Conservation (phyloP, 2,329 filamentous ascomycete genomes). For the Aspergillus sp. region DNA sequence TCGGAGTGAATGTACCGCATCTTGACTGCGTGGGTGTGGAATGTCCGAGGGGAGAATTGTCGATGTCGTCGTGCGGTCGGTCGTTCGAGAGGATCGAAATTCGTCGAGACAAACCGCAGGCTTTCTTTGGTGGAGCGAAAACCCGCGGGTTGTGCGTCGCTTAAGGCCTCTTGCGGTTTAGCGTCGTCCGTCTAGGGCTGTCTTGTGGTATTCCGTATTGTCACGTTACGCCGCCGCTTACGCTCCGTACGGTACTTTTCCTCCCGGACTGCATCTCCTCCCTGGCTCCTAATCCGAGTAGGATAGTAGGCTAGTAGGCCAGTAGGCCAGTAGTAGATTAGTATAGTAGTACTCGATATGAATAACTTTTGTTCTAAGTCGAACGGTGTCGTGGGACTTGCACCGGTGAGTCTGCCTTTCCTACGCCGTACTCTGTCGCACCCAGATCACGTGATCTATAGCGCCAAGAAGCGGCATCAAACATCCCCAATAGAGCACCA, state of each 20-base stretch:
- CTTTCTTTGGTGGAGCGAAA: constrained; percentile 41
- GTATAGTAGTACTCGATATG: too few relatives aligned
- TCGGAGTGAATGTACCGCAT: constrained; percentile 99
- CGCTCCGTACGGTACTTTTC: not conserved
- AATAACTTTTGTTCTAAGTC: too few relatives aligned
- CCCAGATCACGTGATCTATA: not conserved
- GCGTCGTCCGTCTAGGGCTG: constrained; percentile 34
- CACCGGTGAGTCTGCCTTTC: too few relatives aligned
- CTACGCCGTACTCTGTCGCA: too few relatives aligned
- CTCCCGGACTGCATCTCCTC: not conserved
- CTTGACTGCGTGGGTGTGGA: constrained; percentile 59
- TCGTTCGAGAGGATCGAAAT: constrained; percentile 41
- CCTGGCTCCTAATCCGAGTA: too few relatives aligned
- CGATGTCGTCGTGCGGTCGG: constrained; percentile 38
- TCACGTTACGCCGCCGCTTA: not conserved
- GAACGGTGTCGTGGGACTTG: too few relatives aligned
- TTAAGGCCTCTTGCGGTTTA: constrained; percentile 40
- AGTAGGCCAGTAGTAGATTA: too few relatives aligned
- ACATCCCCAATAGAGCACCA: too few relatives aligned
- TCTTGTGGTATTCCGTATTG: not conserved
- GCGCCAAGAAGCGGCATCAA: not conserved
- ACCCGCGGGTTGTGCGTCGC: constrained; percentile 47
- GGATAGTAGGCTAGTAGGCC: too few relatives aligned
- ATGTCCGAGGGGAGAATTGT: constrained; percentile 43
- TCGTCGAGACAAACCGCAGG: constrained; percentile 28